Conservation (phyloP, 495 filamentous ascomycete genomes). For the Podospora bellae-mahoneyi region DNA sequence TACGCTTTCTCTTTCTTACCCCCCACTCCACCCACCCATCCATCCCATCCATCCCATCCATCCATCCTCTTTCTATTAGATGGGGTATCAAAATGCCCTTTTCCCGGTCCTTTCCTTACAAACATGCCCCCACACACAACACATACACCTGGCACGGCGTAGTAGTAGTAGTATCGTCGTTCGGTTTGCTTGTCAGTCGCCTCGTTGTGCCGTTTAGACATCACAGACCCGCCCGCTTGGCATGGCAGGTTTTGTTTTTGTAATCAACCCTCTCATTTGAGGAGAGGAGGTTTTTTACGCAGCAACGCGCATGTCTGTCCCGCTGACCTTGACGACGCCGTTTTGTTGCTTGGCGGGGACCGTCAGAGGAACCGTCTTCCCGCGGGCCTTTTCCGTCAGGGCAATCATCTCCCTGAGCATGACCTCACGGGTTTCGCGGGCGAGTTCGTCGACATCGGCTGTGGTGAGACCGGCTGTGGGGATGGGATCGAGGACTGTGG, state of each 20-base stretch:
- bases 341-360: constrained; percentile 8
- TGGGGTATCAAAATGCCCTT: neutral
- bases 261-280: neutral
- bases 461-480: constrained; percentile 70
- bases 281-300: constrained; percentile 18
- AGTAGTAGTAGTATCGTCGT: neutral
- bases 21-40: no score
- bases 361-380: constrained; percentile 1
- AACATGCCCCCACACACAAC: neutral
- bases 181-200: neutral
- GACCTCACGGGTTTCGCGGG: constrained; percentile 63
- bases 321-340: constrained; percentile 26
- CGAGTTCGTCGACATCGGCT: constrained; percentile 78
- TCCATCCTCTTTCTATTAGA: neutral
- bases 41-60: no score
- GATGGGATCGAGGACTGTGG: constrained; percentile 76
- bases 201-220: neutral
- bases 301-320: constrained; percentile 24
- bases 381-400: constrained; percentile 51
- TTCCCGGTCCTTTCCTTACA: neutral
- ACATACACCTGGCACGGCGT: neutral
- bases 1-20: neutral
- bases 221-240: neutral
- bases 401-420: constrained; percentile 75
- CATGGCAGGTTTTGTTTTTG: neutral